These are phyloP conservation scores for Schwanniomyces sp. DNA, from an alignment of 805 yeast species.

Conservation along the genomic window DNA sequence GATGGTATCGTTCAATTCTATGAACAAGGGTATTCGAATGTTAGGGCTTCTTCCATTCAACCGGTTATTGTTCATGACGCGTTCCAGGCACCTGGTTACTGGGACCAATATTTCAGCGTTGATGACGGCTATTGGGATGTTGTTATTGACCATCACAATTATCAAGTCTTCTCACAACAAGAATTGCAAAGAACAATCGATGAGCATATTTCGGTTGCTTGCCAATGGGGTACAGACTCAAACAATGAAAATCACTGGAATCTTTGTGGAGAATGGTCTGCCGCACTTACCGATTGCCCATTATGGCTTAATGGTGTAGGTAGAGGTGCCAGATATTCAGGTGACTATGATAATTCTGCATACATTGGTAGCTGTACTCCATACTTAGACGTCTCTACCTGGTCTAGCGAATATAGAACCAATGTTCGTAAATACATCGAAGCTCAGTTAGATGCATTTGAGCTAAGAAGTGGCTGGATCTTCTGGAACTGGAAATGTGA, in stretches of 20 bases:
- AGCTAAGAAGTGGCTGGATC: slow-evolving; percentile 79
- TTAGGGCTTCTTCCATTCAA: slow-evolving; percentile 55
- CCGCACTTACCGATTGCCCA: slow-evolving; percentile 90
- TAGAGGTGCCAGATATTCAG: slow-evolving; percentile 79
- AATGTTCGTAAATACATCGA: slow-evolving; percentile 73
- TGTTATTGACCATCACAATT: slow-evolving; percentile 85
- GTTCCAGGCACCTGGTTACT: slow-evolving; percentile 58
- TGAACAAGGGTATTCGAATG: slow-evolving; percentile 58
- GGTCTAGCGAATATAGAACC: slow-evolving; percentile 58
- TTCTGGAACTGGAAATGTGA: slow-evolving; percentile 96
- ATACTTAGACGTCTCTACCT: slow-evolving; percentile 33
- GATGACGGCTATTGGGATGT: slow-evolving; percentile 54
- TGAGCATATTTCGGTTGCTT: slow-evolving; percentile 51
- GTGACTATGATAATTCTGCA: slow-evolving; percentile 43
- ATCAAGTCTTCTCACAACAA: slow-evolving; percentile 73
- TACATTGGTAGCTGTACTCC: slow-evolving; percentile 62
- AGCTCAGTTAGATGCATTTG: slow-evolving; percentile 85
- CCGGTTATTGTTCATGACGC: slow-evolving; percentile 82
- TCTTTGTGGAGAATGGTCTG: slow-evolving; percentile 86
- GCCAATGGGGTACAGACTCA: slow-evolving; percentile 28
- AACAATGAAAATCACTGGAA: slow-evolving; percentile 66
- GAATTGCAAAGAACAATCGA: slow-evolving; percentile 61
- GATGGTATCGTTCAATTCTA: slow-evolving; percentile 59
- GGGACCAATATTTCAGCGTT: slow-evolving; percentile 55
- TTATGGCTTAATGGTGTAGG: slow-evolving; percentile 87